Evolutionary conservation across 2,329 filamentous ascomycete species (phyloP), one percentile per base, ranked within the genome.

Genomic region (Xylaria hypoxylon): DNA sequence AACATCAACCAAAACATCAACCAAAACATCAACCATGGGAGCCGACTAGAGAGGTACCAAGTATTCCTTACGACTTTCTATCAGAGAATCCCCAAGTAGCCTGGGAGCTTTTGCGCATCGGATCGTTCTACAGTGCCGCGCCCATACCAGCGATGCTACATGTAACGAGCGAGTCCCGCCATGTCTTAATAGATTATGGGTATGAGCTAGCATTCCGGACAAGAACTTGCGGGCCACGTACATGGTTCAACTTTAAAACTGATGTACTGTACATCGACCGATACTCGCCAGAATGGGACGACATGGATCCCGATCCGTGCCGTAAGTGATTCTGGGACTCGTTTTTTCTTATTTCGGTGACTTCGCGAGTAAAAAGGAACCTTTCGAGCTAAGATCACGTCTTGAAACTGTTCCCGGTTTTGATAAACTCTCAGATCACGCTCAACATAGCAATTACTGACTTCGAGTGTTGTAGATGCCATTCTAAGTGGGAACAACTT

Each of bases 161-260:
- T 60, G 66, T 71, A n/a, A 73, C 65, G 50, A 70, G 51, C 2
- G 77, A 79, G 68, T 73, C 77, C 5, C 74, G 78, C 24, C 53
- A 64, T 22, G 38, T 61, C 19, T 64, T 74, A 2, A 59, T 68
- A 19, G 58, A 38, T 4, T 51, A 55, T 45, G 71, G 70, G 10
- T 72, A 70, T 44, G 60, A 71, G 50, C 58, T 73, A n/a, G 56
- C 71, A 11, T 72, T 73, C 26, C 57, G 66, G 5, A 73, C 71
- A 24, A 67, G 71, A 31, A 71, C 68, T 19, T 64, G 67, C n/a
- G 64, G 57, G 13, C 64, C 68, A 11, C 62, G 45, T 15, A 71
- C 64, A 17, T 73, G 71, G 71, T 73, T 73, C 48, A 67, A 73
- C 51, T 73, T 72, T 57, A 62, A 67, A 22, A 63, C 44, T 13